Evolutionary conservation across 495 filamentous ascomycete species (phyloP), one percentile per base, ranked within the genome.

Genomic region (Penicillium taxi): DNA sequence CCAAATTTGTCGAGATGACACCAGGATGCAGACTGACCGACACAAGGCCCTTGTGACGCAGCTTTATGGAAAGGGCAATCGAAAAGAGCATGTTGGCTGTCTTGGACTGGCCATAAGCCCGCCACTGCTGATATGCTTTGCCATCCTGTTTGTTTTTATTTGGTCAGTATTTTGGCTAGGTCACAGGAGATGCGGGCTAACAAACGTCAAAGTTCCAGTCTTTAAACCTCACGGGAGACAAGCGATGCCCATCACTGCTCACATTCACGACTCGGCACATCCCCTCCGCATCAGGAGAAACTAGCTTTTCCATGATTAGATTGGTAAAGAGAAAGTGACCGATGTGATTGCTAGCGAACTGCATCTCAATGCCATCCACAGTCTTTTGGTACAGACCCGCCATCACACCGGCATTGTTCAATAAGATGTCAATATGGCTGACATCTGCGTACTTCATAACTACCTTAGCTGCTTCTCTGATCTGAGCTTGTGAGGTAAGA

Each of bases 331-430:
- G 39, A 45, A 80, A 81, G 31, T 73, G 74, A 11, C 73, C 72
- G 4, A 82, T 39, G 46, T 80, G 68, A 52, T 75, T 77, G 1
- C 61, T 59, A 0, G 58, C 75, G 11, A 82, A 66, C 36, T 81
- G 76, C 12, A 51, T 42, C 47, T 82, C 77, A 31, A 73, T 48
- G 0, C 63, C 65, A 19, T 69, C 66, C n/a, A 22, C 53, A 21
- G 53, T 65, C 14, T 35, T 8, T n/a, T 20, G 12, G 42, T 48
- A 65, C 15, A 46, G 58, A 26, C 48, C 48, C 6, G 62, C 66
- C 79, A 84, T 83, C 41, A 83, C 65, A 5, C 72, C 80, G n/a
- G 80, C 77, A 51, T 81, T 84, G 61, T 84, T 84, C 53, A 84
- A 75, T 14, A 84, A 46, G 9, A 82, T 72, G 53, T 84, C 76